Percentiles rank a stretch among this genome's conserved stretches.
Conservation (phyloP, 805 yeast genomes). For the Zygosaccharomyces lentus region DNA sequence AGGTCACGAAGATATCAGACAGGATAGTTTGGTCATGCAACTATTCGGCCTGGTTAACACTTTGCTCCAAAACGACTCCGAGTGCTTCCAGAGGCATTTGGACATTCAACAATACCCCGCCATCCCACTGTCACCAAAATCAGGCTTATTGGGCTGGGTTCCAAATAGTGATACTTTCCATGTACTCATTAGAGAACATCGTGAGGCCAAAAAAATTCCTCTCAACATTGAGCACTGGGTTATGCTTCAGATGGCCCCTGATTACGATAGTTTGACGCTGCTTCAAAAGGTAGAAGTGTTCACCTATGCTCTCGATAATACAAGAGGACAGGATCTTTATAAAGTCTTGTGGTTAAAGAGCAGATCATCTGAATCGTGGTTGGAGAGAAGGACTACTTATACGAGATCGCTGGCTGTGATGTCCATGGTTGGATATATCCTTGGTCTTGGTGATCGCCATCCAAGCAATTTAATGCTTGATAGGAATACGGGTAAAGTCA, state of each 20-base stretch:
- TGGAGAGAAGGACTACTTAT: constrained; percentile 93
- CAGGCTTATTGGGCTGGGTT: constrained; percentile 97
- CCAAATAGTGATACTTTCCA: constrained; percentile 97
- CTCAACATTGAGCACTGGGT: constrained; percentile 91
- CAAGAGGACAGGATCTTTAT: constrained; percentile 93
- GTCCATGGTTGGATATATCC: constrained; percentile 98
- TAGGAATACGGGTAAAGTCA: constrained; percentile 88
- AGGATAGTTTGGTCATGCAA: constrained; percentile 97
- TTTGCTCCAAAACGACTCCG: constrained; percentile 81
- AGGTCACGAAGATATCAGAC: constrained; percentile 98
- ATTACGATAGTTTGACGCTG: constrained; percentile 82
- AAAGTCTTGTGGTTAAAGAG: constrained; percentile 95
- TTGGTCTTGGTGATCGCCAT: constrained; percentile 96
- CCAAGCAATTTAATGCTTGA: constrained; percentile 96
- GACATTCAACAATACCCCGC: constrained; percentile 91
- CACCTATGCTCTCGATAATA: constrained; percentile 90
- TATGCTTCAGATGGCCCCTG: constrained; percentile 96
- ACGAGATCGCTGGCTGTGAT: constrained; percentile 94
- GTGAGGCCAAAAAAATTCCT: constrained; percentile 85
- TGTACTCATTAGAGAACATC: constrained; percentile 81
- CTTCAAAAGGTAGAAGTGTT: constrained; percentile 94
- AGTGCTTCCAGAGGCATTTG: constrained; percentile 92
- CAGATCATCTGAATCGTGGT: constrained; percentile 95
- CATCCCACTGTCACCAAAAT: constrained; percentile 91
- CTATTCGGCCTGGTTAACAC: constrained; percentile 93